A percentile compares a stretch with the other conserved stretches of the same genome.
These are phyloP conservation scores for Chalciporus sp. DNA, from an alignment of 1,284 basidiomycete genomes.

Conservation along the genomic window DNA sequence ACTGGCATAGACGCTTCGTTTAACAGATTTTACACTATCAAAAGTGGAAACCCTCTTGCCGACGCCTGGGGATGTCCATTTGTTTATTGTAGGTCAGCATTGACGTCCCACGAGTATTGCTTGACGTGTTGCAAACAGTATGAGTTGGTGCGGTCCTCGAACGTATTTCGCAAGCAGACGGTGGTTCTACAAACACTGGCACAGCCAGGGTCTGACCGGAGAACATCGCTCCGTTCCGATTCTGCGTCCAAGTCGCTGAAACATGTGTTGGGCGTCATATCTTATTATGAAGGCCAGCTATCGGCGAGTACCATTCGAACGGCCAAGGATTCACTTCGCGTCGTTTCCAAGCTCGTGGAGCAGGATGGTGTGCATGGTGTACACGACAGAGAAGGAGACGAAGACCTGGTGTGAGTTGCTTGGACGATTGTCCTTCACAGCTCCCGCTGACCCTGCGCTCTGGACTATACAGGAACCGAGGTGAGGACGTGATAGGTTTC, in stretches of 20 bases:
- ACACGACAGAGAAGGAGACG: slow-evolving; percentile 38
- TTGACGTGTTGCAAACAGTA: slow-evolving; percentile 45
- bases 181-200: slow-evolving; percentile 44
- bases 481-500: slow-evolving; percentile 58
- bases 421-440: slow-evolving; percentile 3
- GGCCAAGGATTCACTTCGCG: slow-evolving; percentile 53
- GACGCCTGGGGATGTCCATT: slow-evolving; percentile 53
- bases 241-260: slow-evolving; percentile 41
- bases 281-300: slow-evolving; percentile 57
- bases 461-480: slow-evolving; percentile 36
- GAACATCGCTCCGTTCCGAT: slow-evolving; percentile 28
- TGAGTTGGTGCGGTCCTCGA: slow-evolving; percentile 58
- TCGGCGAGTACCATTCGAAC: slow-evolving; percentile 43
- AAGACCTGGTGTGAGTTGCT: slow-evolving; percentile 49
- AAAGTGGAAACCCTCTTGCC: slow-evolving; percentile 54
- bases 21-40: slow-evolving; percentile 52
- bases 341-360: slow-evolving; percentile 59
- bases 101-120: slow-evolving; percentile 12
- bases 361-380: slow-evolving; percentile 53
- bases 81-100: slow-evolving; percentile 53
- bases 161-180: slow-evolving; percentile 49
- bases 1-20: slow-evolving; percentile 43
- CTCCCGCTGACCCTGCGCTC: slow-evolving; percentile 18
- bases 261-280: slow-evolving; percentile 45
- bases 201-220: slow-evolving; percentile 29